These are phyloP conservation scores for Talaromyces sp. DNA, from an alignment of 2,329 filamentous ascomycete genomes.

Conservation along the genomic window DNA sequence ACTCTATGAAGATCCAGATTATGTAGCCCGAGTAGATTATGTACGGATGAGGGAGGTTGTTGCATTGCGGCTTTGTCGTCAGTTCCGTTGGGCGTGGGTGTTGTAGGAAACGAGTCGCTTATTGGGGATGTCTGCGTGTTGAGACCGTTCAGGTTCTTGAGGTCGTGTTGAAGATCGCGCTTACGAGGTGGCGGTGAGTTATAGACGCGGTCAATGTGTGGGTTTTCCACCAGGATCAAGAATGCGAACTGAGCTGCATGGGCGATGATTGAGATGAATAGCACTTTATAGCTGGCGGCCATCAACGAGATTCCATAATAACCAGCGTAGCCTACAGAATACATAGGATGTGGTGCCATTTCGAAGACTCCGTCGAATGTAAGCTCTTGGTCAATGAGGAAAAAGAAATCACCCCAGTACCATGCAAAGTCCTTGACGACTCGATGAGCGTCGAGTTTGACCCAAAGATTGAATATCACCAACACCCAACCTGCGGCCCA, in stretches of 20 bases:
- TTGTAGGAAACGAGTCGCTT: conserved; percentile 15
- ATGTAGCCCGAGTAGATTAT: conserved; percentile 75
- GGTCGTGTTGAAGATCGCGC: conserved; percentile 33
- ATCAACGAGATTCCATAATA: conserved; percentile 99
- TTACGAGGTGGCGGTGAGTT: conserved; percentile 77
- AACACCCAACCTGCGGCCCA: conserved; percentile 76
- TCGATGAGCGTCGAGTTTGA: conserved; percentile 94
- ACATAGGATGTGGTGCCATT: conserved; percentile 98
- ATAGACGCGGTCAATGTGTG: conserved; percentile 97
- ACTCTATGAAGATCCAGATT: conserved; percentile 88
- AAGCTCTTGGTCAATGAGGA: conserved; percentile 92
- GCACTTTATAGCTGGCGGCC: conserved; percentile 94
- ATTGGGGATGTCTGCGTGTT: conserved; percentile 10
- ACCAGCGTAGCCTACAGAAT: conserved; percentile 94
- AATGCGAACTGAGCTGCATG: conserved; percentile 94
- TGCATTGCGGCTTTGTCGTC: conserved; percentile 39
- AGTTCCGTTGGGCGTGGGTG: conserved; percentile 12
- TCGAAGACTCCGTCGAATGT: conserved; percentile 99
- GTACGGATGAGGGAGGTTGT: conserved; percentile 65
- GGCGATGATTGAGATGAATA: conserved; percentile 93
- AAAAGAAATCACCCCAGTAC: conserved; percentile 99
- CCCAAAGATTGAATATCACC: conserved; percentile 94
- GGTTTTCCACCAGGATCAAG: conserved; percentile 86
- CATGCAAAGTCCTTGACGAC: conserved; percentile 99
- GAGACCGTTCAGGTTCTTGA: neutral